phyloP scores from a whole-genome alignment of 2,329 filamentous ascomycete species.

The Epicoccum nigrum region DNA sequence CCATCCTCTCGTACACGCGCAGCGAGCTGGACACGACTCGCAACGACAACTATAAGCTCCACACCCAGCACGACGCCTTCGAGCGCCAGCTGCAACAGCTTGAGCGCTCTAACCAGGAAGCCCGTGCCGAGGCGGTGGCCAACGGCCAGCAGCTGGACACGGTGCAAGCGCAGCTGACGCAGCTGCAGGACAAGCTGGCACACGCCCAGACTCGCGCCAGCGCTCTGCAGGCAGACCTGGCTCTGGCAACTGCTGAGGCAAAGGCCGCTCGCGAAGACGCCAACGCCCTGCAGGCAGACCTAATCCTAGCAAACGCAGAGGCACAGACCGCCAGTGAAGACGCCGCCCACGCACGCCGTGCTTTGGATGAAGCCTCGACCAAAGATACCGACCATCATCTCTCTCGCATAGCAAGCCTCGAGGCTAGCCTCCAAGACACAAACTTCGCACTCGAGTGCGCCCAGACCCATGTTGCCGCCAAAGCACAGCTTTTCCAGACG shows the following conservation, averaged over 20 bases:
- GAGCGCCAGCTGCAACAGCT: conserved; percentile 25
- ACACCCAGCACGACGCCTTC: conserved; percentile 35
- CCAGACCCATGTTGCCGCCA: conserved; percentile 31
- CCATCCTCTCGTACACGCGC: conserved; percentile 41
- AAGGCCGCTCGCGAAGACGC: conserved; percentile 28
- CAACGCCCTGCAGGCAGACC: conserved; percentile 35
- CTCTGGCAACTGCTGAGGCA: conserved; percentile 34
- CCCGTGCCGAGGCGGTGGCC: conserved; percentile 17
- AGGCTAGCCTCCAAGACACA: conserved; percentile 30
- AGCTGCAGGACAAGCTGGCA: conserved; percentile 29
- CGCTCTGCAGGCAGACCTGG: conserved; percentile 33
- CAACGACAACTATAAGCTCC: conserved; percentile 37
- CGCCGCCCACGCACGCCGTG: conserved; percentile 14
- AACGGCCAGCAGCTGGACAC: conserved; percentile 5
- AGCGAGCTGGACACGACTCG: conserved; percentile 40
- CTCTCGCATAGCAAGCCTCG: conserved; percentile 25
- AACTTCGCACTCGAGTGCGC: conserved; percentile 36
- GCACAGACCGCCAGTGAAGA: conserved; percentile 29
- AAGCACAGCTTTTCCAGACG: conserved; percentile 34
- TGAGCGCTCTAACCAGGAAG: conserved; percentile 25
- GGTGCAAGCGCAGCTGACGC: conserved; percentile 4
- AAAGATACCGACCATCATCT: background rate
- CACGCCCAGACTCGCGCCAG: conserved; percentile 35
- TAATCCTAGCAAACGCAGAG: conserved; percentile 37
- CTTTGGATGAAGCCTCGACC: background rate